Conservation (phyloP, 2,329 filamentous ascomycete genomes). For the Plenodomus tracheiphilus region DNA sequence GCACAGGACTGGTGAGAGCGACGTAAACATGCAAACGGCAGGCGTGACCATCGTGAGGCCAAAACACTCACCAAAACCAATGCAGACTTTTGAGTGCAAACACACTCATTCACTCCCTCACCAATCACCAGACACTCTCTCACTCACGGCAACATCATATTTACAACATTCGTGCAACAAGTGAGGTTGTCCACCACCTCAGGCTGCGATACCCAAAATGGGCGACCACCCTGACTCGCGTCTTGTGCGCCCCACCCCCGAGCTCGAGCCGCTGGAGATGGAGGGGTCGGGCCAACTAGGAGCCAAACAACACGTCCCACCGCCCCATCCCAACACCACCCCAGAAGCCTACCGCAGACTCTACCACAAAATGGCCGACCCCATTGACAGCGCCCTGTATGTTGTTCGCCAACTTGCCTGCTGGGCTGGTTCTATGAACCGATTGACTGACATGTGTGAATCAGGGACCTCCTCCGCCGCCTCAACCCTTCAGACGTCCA, state of each 20-base stretch:
- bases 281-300: conserved; percentile 23
- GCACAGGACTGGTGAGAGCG: too few relatives aligned
- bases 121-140: neutral
- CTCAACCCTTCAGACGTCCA: conserved; percentile 93
- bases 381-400: conserved; percentile 72
- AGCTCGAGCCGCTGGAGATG: conserved; percentile 14
- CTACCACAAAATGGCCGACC: conserved; percentile 38
- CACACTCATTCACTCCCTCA: too few relatives aligned
- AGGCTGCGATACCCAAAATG: neutral
- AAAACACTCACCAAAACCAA: too few relatives aligned
- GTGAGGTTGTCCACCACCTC: neutral
- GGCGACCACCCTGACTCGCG: conserved; percentile 26
- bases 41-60: too few relatives aligned
- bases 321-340: conserved; percentile 16
- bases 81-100: too few relatives aligned
- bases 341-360: conserved; percentile 7
- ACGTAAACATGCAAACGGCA: too few relatives aligned
- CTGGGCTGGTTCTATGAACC: neutral
- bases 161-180: neutral
- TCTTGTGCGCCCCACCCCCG: conserved; percentile 1
- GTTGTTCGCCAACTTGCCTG: conserved; percentile 27
- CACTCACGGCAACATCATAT: too few relatives aligned
- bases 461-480: conserved; percentile 93
- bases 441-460: conserved; percentile 11
- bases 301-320: conserved; percentile 9